Percentiles rank a stretch among this genome's conserved stretches.
phyloP scores from a whole-genome alignment of 441 rosid genomes.

The Euphorbia schlechtendalii region DNA sequence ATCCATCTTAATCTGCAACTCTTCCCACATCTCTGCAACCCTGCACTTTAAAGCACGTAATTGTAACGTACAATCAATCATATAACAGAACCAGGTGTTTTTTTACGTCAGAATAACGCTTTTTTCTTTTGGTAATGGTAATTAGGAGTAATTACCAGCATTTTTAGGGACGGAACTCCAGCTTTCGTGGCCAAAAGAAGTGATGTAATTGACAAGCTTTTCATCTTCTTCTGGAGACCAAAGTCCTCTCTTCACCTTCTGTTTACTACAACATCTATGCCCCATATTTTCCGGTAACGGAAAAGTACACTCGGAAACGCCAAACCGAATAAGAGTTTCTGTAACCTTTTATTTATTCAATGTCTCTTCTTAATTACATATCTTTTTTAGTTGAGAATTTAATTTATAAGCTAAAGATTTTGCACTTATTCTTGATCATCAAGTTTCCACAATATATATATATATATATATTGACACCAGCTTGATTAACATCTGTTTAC shows the following conservation, averaged over 20 bases:
- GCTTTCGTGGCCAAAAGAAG: constrained; percentile 56
- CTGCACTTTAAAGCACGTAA: constrained; percentile 25
- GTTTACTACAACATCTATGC: constrained; percentile 65
- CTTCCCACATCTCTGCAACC: constrained; percentile 68
- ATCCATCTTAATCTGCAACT: constrained; percentile 78
- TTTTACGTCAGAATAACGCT: too few species aligned
- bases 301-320: too few species aligned
- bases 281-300: constrained; percentile 28
- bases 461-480: too few species aligned
- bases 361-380: not conserved
- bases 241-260: constrained; percentile 62
- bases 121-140: too few species aligned
- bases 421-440: not conserved
- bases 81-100: not conserved
- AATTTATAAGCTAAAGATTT: not conserved
- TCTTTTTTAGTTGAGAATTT: not conserved
- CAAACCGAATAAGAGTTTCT: too few species aligned
- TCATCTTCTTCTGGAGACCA: constrained; percentile 84
- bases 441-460: not conserved
- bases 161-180: constrained; percentile 76
- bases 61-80: not conserved
- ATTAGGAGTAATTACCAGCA: constrained; percentile 40
- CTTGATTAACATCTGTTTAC: too few species aligned
- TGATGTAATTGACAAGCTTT: constrained; percentile 51
- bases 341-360: too few species aligned